phyloP scores from a whole-genome alignment of 352 stramenopile genomes.

The Globisporangium alternatum region DNA sequence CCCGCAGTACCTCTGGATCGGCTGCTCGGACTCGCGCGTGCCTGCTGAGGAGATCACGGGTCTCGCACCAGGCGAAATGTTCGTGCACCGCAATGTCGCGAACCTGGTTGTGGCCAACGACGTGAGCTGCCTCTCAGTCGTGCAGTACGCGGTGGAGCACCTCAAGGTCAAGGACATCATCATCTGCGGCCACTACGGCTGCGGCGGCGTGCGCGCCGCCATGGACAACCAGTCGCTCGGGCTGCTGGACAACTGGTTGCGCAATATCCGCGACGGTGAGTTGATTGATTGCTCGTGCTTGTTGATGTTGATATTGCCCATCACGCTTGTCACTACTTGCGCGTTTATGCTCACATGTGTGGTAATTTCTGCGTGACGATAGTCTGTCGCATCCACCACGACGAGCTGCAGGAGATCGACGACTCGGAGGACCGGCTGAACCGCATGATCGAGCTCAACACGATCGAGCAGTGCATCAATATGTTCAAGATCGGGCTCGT shows the following conservation, averaged over 20 bases:
- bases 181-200: conserved; percentile 88
- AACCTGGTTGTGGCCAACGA: conserved; percentile 75
- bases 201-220: conserved; percentile 70
- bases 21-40: conserved; percentile 88
- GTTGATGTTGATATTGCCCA: too few species aligned
- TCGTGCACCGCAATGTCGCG: conserved; percentile 89
- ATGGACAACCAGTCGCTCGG: conserved; percentile 40
- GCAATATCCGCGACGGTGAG: conserved; percentile 55
- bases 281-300: neutral
- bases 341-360: too few species aligned
- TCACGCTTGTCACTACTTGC: too few species aligned
- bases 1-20: conserved; percentile 90
- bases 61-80: conserved; percentile 79
- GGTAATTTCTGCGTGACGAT: neutral
- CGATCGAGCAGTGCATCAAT: conserved; percentile 89
- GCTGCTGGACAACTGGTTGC: conserved; percentile 69
- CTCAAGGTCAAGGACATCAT: conserved; percentile 87
- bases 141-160: conserved; percentile 79
- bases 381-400: conserved; percentile 73
- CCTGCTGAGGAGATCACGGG: conserved; percentile 86
- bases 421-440: conserved; percentile 76
- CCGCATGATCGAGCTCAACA: conserved; percentile 87
- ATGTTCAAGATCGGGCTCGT: conserved; percentile 89
- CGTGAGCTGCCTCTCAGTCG: conserved; percentile 58
- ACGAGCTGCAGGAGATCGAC: conserved; percentile 82